Evolutionary conservation across 2,329 filamentous ascomycete genomes (phyloP), one percentile per base, ranked within the genome.

Genomic region (Penicillium sp.): DNA sequence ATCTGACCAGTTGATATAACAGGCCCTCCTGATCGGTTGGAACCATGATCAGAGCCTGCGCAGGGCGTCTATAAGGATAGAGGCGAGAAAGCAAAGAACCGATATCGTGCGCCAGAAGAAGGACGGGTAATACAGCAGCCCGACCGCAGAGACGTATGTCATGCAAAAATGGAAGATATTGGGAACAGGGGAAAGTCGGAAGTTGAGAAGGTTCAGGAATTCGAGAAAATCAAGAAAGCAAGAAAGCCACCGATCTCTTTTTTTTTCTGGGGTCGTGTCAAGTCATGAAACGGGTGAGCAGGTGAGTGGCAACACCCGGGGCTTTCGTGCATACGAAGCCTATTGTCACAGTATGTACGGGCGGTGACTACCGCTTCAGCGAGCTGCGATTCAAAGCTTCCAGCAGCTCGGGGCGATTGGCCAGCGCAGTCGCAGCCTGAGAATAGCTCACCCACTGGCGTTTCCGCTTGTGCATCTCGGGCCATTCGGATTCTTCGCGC

Each of bases 391-490:
- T 87, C 57, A 99, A 79, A 28, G 94, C 94, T 71, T 95, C 89
- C 59, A 93, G 78, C 53, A 99, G 79, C 79, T 97, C 94, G 2
- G 93, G 93, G 52, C 94, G 83, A 56, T 84, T 82, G 61, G 84
- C 81, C 65, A 99, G 78, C 45, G 86, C 85, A 61, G 89, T 85
- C 59, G 84, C 84, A n/a, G 94, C 94, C 72, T 95, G 85, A 46
- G 81, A 76, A 70, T 90, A 96, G 47, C 85, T 87, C 72, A 96
- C 90, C 94, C 94, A 99, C 70, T 88, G 84, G 55, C 94, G 85
- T 71, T 87, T 87, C 66, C 94, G 84, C 81, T 96, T 97, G 74
- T 95, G 85, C 77, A 83, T 88, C 78, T 99, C 94, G 1, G 94
- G 94, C 94, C 94, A 99, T 53, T 92, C 85, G 15, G 81, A 78